phyloP scores from a whole-genome alignment of 1,139 yeast genomes.

The Debaryomyces singareniensis region DNA sequence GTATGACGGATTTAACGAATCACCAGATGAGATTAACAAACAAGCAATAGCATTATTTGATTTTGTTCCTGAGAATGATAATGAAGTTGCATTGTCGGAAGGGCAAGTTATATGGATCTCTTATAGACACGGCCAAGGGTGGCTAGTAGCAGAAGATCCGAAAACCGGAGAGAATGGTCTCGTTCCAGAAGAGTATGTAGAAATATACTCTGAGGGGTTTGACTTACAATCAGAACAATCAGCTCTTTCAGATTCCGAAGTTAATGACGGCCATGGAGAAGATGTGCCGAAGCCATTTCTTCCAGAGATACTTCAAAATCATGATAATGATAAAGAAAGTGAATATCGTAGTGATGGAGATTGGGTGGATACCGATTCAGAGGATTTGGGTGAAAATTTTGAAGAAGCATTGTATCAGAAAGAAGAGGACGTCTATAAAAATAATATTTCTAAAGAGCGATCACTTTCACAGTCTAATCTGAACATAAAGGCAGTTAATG shows the following conservation, averaged over 20 bases:
- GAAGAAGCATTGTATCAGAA: conserved; percentile 1
- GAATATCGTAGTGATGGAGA: conserved; percentile 18
- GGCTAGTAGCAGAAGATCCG: conserved; percentile 92
- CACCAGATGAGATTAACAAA: conserved; percentile 33
- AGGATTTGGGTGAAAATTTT: conserved; percentile 7
- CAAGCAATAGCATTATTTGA: conserved; percentile 84
- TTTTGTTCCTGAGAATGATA: conserved; percentile 88
- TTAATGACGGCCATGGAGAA: too few species aligned
- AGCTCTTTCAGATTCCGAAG: conserved; percentile 11
- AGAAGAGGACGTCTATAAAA: too few species aligned
- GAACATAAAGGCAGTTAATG: too few species aligned
- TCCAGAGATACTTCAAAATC: conserved; percentile 31
- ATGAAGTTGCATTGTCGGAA: conserved; percentile 71
- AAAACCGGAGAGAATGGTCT: conserved; percentile 78
- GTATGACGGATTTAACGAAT: conserved; percentile 13
- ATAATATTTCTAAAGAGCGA: too few species aligned
- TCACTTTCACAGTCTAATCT: too few species aligned
- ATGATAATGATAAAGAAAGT: conserved; percentile 8
- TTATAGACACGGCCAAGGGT: conserved; percentile 95
- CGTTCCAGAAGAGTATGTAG: conserved; percentile 93
- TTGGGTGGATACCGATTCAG: conserved; percentile 33
- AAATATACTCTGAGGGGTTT: conserved; percentile 29
- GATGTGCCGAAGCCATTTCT: conserved; percentile 44
- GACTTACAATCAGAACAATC: conserved; percentile 3
- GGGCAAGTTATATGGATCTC: conserved; percentile 84